These are phyloP conservation scores for Rhododendron kiyosumense DNA, from an alignment of 148 eudicot species.

Conservation along the genomic window DNA sequence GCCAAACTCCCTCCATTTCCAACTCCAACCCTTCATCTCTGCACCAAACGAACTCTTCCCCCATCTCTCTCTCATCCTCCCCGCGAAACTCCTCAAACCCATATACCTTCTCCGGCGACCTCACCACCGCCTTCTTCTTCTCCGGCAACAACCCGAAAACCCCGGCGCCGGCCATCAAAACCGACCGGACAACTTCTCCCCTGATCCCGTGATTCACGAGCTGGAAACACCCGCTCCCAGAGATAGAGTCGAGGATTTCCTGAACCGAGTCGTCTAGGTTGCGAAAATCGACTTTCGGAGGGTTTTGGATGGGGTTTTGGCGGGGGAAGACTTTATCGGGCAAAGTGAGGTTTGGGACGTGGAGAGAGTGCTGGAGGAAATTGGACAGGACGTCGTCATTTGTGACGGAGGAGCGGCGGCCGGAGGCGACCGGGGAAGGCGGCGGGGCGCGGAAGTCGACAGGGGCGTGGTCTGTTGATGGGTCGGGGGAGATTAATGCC, in stretches of 20 bases:
- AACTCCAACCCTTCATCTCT: constrained; percentile 28
- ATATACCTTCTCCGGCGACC: constrained; percentile 35
- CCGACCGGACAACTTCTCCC: constrained; percentile 25
- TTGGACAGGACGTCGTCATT: constrained; percentile 69
- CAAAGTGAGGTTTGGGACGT: constrained; percentile 65
- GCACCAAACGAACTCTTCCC: constrained; percentile 76
- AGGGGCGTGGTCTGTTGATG: constrained; percentile 10
- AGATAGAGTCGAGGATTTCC: constrained; percentile 25
- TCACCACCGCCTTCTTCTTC: constrained; percentile 37
- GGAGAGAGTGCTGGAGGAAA: constrained; percentile 54
- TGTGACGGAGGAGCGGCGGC: constrained; percentile 58
- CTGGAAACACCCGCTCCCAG: constrained; percentile 56
- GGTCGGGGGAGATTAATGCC: constrained; percentile 20
- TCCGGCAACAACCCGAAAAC: constrained; percentile 45
- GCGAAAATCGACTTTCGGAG: constrained; percentile 45
- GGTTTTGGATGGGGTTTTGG: constrained; percentile 41
- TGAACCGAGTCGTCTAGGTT: neutral
- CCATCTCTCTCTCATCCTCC: constrained; percentile 35
- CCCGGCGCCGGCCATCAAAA: constrained; percentile 22
- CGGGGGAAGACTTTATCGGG: constrained; percentile 71
- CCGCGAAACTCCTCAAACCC: constrained; percentile 69
- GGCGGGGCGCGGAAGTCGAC: constrained; percentile 83
- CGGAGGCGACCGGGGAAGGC: constrained; percentile 71
- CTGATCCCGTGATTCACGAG: constrained; percentile 62
- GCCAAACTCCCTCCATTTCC: constrained; percentile 76